Conservation (phyloP, 495 filamentous ascomycete species). For the Penicillium longicatenatum region DNA sequence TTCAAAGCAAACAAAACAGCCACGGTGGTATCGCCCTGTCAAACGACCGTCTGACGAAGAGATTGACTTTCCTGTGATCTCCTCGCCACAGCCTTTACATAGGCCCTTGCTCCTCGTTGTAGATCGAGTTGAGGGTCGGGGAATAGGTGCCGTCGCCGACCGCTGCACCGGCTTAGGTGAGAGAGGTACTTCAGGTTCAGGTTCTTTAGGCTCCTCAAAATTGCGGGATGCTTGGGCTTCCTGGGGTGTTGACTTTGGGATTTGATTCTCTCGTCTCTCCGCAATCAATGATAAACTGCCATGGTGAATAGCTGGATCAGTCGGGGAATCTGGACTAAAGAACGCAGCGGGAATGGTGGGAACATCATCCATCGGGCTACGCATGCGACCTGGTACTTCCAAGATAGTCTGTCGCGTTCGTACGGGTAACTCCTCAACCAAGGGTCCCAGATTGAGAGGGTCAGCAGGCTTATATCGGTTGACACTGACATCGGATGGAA, state of each 20-base stretch:
- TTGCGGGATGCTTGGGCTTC: neutral
- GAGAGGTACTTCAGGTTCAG: constrained; percentile 8
- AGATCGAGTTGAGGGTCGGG: constrained; percentile 36
- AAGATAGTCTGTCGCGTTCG: constrained; percentile 23
- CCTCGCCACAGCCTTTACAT: constrained; percentile 78
- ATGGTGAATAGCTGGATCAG: constrained; percentile 56
- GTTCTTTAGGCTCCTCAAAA: constrained; percentile 17
- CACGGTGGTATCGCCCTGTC: constrained; percentile 90
- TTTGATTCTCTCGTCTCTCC: constrained; percentile 22
- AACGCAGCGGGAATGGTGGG: constrained; percentile 37
- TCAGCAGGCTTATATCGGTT: constrained; percentile 36
- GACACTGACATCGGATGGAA: constrained; percentile 44
- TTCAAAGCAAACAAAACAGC: constrained; percentile 88
- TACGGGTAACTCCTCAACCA: constrained; percentile 39
- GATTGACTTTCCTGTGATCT: constrained; percentile 87
- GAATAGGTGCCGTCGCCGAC: constrained; percentile 30
- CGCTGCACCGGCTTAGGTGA: constrained; percentile 27
- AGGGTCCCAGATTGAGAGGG: constrained; percentile 33
- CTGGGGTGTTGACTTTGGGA: neutral
- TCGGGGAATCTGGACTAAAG: constrained; percentile 57
- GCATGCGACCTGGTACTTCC: constrained; percentile 21
- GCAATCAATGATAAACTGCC: constrained; percentile 46
- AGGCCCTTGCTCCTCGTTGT: constrained; percentile 59
- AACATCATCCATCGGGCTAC: constrained; percentile 32
- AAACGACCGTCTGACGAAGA: constrained; percentile 92